Conservation (phyloP, 192 early-diverging fungal species). For the Linnemannia exigua region DNA sequence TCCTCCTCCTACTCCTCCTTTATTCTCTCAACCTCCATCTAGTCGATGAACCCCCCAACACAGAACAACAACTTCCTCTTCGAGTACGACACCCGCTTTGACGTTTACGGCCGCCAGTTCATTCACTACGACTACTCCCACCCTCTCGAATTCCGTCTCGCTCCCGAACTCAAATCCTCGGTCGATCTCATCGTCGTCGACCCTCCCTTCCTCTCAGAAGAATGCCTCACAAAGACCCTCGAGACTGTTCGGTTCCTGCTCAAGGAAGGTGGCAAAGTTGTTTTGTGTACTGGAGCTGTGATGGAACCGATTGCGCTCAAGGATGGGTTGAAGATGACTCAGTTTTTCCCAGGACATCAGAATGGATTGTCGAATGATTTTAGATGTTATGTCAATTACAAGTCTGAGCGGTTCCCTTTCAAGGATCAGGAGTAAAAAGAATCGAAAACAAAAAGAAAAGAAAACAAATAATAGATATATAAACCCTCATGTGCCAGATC, state of each 20-base stretch:
- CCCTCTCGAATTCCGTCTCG: constrained; percentile 66
- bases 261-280: constrained; percentile 63
- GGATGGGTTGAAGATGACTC: constrained; percentile 58
- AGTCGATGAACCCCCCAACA: constrained; percentile 53
- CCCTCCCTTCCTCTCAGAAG: constrained; percentile 84
- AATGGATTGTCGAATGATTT: constrained; percentile 86
- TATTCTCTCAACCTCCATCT: too few species aligned
- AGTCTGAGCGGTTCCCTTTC: constrained; percentile 27
- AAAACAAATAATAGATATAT: background rate
- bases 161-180: constrained; percentile 57
- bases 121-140: constrained; percentile 83
- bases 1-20: too few species aligned
- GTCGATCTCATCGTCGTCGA: constrained; percentile 84
- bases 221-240: constrained; percentile 79
- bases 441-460: background rate
- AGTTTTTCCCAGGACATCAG: constrained; percentile 74
- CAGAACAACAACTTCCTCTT: constrained; percentile 70
- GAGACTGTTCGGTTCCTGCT: constrained; percentile 69
- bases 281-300: constrained; percentile 67
- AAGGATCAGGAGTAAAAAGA: constrained; percentile 1
- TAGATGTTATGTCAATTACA: constrained; percentile 77
- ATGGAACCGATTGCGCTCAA: constrained; percentile 25
- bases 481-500: too few species aligned
- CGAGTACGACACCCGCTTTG: constrained; percentile 83
- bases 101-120: constrained; percentile 75